Base-by-base conservation (phyloP, 2,329 filamentous ascomycete genomes). In the Biscogniauxia marginata region DNA sequence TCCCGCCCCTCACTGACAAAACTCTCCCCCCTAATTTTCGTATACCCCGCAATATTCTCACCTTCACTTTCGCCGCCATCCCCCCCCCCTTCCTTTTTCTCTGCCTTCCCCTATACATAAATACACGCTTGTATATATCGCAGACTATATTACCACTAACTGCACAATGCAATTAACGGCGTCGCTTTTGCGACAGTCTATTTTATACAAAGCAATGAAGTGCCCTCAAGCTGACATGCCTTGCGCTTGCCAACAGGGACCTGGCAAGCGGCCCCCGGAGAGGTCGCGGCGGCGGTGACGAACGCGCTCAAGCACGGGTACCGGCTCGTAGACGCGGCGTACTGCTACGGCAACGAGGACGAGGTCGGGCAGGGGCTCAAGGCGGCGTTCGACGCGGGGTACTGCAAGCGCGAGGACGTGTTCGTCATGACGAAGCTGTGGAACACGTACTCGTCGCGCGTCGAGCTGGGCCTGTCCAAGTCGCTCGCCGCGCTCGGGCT, bases 381-480 rank as follows among this genome's bases (percentile, higher is more conserved):
- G 70, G 86, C 89, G 54, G 90, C 88, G 24, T 85, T 93, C 67
- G 79, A 77, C 22, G 76, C 84, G 4, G 90, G 90, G 21, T 78
- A 83, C 59, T 77, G 89, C 65, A 89, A 87, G 80, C 84, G 91
- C 59, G 84, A 89, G 71, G 89, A 96, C 56, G 75, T 96, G 59
- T 96, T 95, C 75, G 84, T 96, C 57, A 89, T 90, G 53, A 91
- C 87, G 67, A 96, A 96, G 81, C 82, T 93, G 39, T 96, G 91
- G 89, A 88, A 86, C 68, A 91, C 89, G 50, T 93, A 89, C 77
- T 87, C 88, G 73, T 84, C 83, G 24, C 80, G 86, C 6, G 85
- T 85, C 5, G 86, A 89, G 73, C 77, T 88, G 66, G 85, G 82
- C 34, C 79, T 95, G 34, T 84, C 91, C 62, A 86, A 87, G 79